A percentile compares a stretch with the other conserved stretches of the same genome.
phyloP scores from a whole-genome alignment of 495 filamentous ascomycete genomes.

The Aspergillus baeticus region DNA sequence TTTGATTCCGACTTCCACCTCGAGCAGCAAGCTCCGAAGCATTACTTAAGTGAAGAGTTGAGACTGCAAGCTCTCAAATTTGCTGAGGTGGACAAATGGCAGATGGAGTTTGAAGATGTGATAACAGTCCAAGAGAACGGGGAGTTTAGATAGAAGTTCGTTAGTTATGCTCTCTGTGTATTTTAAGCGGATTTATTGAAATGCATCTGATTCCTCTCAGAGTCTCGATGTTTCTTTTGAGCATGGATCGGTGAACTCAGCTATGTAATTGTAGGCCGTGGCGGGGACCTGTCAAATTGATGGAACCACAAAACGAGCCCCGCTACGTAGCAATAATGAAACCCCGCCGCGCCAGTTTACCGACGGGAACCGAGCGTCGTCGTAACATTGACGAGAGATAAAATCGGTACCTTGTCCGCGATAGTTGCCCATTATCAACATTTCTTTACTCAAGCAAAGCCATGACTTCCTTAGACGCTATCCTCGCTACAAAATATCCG shows the following conservation, averaged over 20 bases:
- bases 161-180: neutral
- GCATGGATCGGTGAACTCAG: too few species aligned
- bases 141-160: slow-evolving; percentile 15
- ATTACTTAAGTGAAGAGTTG: slow-evolving; percentile 37
- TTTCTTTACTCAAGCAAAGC: slow-evolving; percentile 5
- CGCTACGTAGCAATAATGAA: slow-evolving; percentile 7
- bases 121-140: slow-evolving; percentile 25
- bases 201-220: neutral
- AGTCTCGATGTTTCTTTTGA: neutral
- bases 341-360: slow-evolving; percentile 6
- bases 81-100: slow-evolving; percentile 66
- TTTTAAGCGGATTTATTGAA: neutral
- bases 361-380: neutral
- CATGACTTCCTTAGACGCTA: slow-evolving; percentile 41
- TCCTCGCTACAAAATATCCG: slow-evolving; percentile 81
- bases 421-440: neutral
- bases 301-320: slow-evolving; percentile 8
- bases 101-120: slow-evolving; percentile 71
- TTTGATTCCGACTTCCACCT: slow-evolving; percentile 27
- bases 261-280: too few species aligned
- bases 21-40: slow-evolving; percentile 10
- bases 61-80: slow-evolving; percentile 53
- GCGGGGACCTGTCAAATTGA: neutral
- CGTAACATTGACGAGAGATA: slow-evolving; percentile 1
- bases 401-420: neutral